These are phyloP conservation scores for Uncinocarpus reesii DNA, from an alignment of 2,329 filamentous ascomycete genomes.

Conservation along the genomic window DNA sequence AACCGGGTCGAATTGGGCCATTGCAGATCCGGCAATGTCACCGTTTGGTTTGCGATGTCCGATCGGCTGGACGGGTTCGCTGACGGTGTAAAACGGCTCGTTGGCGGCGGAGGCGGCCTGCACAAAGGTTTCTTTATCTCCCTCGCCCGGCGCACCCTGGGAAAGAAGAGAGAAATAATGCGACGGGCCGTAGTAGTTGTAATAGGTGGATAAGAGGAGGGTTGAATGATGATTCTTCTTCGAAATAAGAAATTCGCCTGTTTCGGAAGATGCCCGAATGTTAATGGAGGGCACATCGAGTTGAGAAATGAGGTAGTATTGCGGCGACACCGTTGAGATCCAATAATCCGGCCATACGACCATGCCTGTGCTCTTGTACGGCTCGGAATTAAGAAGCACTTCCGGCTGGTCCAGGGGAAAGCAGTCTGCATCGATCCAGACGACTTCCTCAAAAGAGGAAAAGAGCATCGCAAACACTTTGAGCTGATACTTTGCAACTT, in stretches of 20 bases:
- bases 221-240: constrained; percentile 35
- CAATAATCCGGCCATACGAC: constrained; percentile 50
- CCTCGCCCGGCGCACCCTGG: constrained; percentile 40
- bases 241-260: constrained; percentile 38
- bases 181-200: constrained; percentile 40
- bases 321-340: constrained; percentile 34
- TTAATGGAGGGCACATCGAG: constrained; percentile 20
- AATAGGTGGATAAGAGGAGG: constrained; percentile 40
- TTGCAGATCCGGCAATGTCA: constrained; percentile 29
- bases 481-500: constrained; percentile 43
- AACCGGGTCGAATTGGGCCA: constrained; percentile 30
- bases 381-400: constrained; percentile 41
- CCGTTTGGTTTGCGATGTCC: constrained; percentile 23
- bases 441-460: constrained; percentile 49
- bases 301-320: constrained; percentile 34
- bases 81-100: constrained; percentile 36
- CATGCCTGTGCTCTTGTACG: constrained; percentile 43
- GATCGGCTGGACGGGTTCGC: constrained; percentile 27
- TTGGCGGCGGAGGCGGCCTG: constrained; percentile 35
- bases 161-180: constrained; percentile 39
- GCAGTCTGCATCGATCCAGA: constrained; percentile 50
- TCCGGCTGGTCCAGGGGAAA: constrained; percentile 43
- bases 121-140: constrained; percentile 44
- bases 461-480: constrained; percentile 49
- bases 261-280: constrained; percentile 30